A percentile compares a stretch with the other conserved stretches of the same genome.
Evolutionary conservation across 495 filamentous ascomycete species (phyloP).

Genomic region (Aspergillus taichungensis): DNA sequence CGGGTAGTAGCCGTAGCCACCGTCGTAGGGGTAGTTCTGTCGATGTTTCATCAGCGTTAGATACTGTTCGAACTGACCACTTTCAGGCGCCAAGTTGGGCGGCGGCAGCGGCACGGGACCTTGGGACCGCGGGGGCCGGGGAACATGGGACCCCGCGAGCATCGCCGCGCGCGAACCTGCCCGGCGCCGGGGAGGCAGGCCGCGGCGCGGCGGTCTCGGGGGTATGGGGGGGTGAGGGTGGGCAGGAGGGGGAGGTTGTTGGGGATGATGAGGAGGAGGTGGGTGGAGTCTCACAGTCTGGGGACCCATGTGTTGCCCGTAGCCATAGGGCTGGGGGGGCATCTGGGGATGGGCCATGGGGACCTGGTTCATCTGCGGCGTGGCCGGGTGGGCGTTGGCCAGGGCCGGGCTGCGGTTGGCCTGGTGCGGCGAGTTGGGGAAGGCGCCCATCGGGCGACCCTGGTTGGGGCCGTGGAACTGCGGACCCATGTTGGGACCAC

Average conservation of each 20-base stretch:
- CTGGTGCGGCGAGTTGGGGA: conserved; percentile 60
- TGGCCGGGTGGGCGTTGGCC: conserved; percentile 55
- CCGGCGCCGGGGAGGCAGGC: too few species aligned
- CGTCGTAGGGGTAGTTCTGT: conserved; percentile 40
- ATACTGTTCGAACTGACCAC: conserved; percentile 62
- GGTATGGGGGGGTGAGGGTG: conserved; percentile 7
- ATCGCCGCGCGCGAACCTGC: too few species aligned
- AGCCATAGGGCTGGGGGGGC: conserved; percentile 49
- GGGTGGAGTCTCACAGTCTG: conserved; percentile 58
- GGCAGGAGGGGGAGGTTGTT: conserved; percentile 4
- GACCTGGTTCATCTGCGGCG: conserved; percentile 57
- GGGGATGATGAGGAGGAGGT: conserved; percentile 17
- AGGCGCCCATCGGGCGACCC: conserved; percentile 44
- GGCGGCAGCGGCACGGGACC: conserved; percentile 24
- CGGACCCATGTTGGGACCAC: conserved; percentile 51
- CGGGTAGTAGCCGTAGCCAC: conserved; percentile 43
- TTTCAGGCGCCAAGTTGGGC: conserved; percentile 58
- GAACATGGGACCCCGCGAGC: too few species aligned
- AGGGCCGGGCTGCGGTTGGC: conserved; percentile 65
- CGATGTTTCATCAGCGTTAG: conserved; percentile 57
- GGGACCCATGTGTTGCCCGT: conserved; percentile 51
- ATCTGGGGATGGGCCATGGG: conserved; percentile 49
- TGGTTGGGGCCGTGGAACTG: conserved; percentile 52
- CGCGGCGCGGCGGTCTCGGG: too few species aligned
- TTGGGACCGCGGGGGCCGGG: too few species aligned